Conservation (phyloP, 202 grass and related monocot genomes). For the Panicum hallii region DNA sequence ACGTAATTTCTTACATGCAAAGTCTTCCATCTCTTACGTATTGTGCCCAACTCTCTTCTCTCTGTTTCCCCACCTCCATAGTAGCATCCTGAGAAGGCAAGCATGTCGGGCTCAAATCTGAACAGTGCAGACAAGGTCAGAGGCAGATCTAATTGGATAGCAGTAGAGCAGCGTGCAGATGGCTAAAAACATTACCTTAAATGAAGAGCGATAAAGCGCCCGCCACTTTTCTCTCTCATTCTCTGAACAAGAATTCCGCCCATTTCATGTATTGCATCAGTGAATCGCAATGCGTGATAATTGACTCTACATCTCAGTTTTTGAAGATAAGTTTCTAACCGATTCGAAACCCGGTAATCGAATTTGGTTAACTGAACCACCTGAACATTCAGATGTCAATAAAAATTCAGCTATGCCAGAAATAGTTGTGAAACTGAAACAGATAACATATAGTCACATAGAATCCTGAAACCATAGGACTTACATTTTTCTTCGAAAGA, state of each 20-base stretch:
- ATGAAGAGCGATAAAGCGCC: neutral
- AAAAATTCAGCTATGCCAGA: neutral
- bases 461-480: neutral
- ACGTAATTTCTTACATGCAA: conserved; percentile 53
- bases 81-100: conserved; percentile 52
- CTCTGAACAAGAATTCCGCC: conserved; percentile 2
- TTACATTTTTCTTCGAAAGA: conserved; percentile 17
- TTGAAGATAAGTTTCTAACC: conserved; percentile 17
- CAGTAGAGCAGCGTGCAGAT: neutral
- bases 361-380: conserved; percentile 20
- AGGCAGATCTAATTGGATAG: neutral
- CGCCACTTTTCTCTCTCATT: conserved; percentile 15
- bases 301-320: conserved; percentile 27
- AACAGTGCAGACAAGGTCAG: neutral
- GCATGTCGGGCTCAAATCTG: conserved; percentile 67
- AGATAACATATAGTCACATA: neutral
- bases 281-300: conserved; percentile 1
- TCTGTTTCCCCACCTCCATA: conserved; percentile 71
- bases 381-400: neutral
- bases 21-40: conserved; percentile 67
- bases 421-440: neutral
- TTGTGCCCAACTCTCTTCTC: conserved; percentile 51
- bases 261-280: conserved; percentile 6
- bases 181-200: neutral
- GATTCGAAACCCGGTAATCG: neutral